A percentile compares a stretch with the other conserved stretches of the same genome.
Evolutionary conservation across 345 rosid species (phyloP).

Genomic region (Salix exigua): DNA sequence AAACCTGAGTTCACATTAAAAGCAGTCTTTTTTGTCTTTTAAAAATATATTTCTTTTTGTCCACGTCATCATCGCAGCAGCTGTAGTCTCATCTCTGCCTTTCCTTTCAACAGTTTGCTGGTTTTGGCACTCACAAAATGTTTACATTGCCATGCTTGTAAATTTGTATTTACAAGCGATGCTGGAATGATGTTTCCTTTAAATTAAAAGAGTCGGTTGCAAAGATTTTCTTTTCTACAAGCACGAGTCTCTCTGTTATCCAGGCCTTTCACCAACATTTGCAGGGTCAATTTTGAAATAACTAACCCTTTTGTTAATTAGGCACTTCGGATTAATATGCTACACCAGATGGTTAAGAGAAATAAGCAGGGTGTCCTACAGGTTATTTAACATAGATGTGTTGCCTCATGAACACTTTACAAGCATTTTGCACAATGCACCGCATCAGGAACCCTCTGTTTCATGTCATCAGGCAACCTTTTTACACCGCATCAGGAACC

Average conservation of each 20-base stretch:
- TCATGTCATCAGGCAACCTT: too few relatives aligned
- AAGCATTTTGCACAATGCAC: too few relatives aligned
- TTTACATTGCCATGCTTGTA: neutral
- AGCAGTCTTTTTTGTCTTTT: neutral
- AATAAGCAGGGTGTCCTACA: too few relatives aligned
- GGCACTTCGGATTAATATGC: too few relatives aligned
- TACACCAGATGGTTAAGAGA: too few relatives aligned
- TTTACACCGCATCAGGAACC: too few relatives aligned
- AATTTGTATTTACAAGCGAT: slow-evolving; percentile 3
- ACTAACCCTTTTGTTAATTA: too few relatives aligned
- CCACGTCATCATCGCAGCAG: neutral
- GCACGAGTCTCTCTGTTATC: neutral
- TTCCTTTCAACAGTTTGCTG: slow-evolving; percentile 1
- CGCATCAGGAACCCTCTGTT: too few relatives aligned
- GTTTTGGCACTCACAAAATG: slow-evolving; percentile 24
- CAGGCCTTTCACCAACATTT: neutral
- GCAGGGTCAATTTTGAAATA: neutral
- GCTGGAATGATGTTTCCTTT: neutral
- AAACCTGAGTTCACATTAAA: slow-evolving; percentile 9
- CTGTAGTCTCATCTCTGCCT: slow-evolving; percentile 1
- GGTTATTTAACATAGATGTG: too few relatives aligned
- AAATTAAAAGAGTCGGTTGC: neutral
- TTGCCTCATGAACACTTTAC: too few relatives aligned
- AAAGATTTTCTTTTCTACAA: neutral
- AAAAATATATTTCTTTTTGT: neutral